Conservation (phyloP, 23 red algal genomes). For the Porphyridium purpureum region DNA sequence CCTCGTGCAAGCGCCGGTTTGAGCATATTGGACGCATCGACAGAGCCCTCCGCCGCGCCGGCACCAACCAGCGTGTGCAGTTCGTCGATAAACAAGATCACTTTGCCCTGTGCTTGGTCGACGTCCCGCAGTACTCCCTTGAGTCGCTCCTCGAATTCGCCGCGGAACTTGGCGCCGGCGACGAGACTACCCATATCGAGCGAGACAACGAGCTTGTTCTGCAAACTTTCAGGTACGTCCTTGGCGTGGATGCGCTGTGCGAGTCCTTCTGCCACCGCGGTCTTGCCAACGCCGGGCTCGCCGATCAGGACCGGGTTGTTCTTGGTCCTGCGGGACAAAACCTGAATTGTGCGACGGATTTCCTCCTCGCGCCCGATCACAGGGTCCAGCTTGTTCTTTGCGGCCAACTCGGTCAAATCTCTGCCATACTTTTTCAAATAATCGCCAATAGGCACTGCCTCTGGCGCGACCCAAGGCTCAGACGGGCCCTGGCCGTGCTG, state of each 20-base stretch:
- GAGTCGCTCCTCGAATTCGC: conserved; percentile 48
- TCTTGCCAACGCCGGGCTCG: conserved; percentile 47
- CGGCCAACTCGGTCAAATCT: conserved; percentile 29
- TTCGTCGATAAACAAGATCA: conserved; percentile 60
- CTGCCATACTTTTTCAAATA: conserved; percentile 30
- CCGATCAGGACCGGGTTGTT: conserved; percentile 64
- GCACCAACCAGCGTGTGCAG: conserved; percentile 55
- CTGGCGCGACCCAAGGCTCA: conserved; percentile 26
- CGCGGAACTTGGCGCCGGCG: conserved; percentile 38
- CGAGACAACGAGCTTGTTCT: conserved; percentile 23
- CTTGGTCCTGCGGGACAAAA: conserved; percentile 29
- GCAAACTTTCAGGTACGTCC: conserved; percentile 27
- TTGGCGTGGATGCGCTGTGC: conserved; percentile 19
- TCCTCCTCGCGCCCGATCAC: conserved; percentile 62
- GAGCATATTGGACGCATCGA: conserved; percentile 39
- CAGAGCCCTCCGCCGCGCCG: conserved; percentile 28
- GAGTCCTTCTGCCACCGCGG: conserved; percentile 49
- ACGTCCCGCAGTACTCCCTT: conserved; percentile 25
- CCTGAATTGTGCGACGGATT: conserved; percentile 26
- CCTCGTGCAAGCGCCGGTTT: conserved; percentile 46
- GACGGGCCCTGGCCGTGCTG: too few relatives aligned
- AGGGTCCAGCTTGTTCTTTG: conserved; percentile 27
- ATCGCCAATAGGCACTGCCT: conserved; percentile 23
- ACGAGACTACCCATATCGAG: conserved; percentile 39
- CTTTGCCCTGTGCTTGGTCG: conserved; percentile 5